Evolutionary conservation across 345 rosid genomes (phyloP).

Genomic region (Combretum micranthum): DNA sequence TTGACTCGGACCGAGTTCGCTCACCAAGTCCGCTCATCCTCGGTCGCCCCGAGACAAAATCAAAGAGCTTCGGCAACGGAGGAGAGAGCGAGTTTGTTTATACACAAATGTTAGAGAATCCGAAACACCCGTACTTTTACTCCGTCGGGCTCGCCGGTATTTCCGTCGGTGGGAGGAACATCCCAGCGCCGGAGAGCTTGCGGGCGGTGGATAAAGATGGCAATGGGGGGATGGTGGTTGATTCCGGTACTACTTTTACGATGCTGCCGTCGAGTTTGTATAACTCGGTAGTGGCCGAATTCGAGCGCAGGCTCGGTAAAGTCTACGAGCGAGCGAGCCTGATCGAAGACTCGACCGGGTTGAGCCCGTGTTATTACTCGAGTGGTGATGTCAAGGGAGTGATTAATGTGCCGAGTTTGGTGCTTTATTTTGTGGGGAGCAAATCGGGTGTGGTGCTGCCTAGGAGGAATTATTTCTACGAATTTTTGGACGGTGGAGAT

Average conservation of each 20-base stretch:
- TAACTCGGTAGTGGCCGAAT: slow-evolving; percentile 52
- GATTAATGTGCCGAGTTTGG: slow-evolving; percentile 43
- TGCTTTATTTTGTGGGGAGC: slow-evolving; percentile 62
- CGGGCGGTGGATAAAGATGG: slow-evolving; percentile 46
- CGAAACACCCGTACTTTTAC: slow-evolving; percentile 83
- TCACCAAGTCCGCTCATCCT: slow-evolving; percentile 86
- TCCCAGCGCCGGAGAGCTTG: slow-evolving; percentile 58
- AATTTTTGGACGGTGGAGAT: slow-evolving; percentile 60
- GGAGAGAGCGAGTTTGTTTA: slow-evolving; percentile 37
- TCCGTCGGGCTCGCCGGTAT: slow-evolving; percentile 75
- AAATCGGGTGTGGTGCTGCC: slow-evolving; percentile 73
- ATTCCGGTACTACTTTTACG: slow-evolving; percentile 91
- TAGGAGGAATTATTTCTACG: slow-evolving; percentile 66
- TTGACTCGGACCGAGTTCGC: slow-evolving; percentile 54
- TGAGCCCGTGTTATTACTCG: slow-evolving; percentile 66
- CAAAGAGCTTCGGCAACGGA: slow-evolving; percentile 14
- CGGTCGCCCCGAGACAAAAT: slow-evolving; percentile 57
- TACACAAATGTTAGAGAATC: slow-evolving; percentile 64
- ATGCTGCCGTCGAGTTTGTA: slow-evolving; percentile 78
- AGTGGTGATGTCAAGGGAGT: slow-evolving; percentile 15
- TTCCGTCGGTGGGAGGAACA: slow-evolving; percentile 59
- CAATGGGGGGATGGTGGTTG: slow-evolving; percentile 84
- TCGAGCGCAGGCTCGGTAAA: slow-evolving; percentile 49
- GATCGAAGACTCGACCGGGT: slow-evolving; percentile 59
- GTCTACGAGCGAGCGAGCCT: slow-evolving; percentile 46